Conservation (phyloP, 768 basidiomycete genomes). For the Rhizopogon vesiculosus region DNA sequence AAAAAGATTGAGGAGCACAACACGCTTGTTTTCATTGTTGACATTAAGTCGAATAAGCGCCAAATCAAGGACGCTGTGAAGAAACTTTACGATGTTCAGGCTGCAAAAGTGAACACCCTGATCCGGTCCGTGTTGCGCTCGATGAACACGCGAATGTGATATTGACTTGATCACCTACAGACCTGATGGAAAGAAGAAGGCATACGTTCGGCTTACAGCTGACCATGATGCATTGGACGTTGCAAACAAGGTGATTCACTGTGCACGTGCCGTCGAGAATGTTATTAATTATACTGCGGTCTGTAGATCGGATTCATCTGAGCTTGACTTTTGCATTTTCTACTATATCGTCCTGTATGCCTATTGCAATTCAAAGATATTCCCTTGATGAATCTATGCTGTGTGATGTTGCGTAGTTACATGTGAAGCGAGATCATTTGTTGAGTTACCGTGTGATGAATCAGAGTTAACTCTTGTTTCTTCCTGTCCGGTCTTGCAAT, state of each 20-base stretch:
- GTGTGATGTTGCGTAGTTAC: not conserved
- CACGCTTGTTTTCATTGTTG: conserved; percentile 97
- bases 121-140: conserved; percentile 66
- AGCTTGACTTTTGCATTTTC: conserved; percentile 12
- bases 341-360: not conserved
- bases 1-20: conserved; percentile 99
- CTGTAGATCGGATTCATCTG: conserved; percentile 91
- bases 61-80: conserved; percentile 99
- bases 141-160: not conserved
- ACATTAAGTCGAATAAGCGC: conserved; percentile 93
- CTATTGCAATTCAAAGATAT: conserved; percentile 8
- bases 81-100: conserved; percentile 97
- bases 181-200: conserved; percentile 99
- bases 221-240: conserved; percentile 97
- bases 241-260: conserved; percentile 80
- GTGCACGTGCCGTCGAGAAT: not conserved
- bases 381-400: not conserved
- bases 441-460: conserved; percentile 9
- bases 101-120: conserved; percentile 95
- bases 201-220: conserved; percentile 92
- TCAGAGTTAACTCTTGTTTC: conserved; percentile 2
- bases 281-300: not conserved
- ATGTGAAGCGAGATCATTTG: too few species aligned
- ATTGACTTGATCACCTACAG: conserved; percentile 31
- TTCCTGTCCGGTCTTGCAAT: conserved; percentile 8